A percentile compares a stretch with the other conserved stretches of the same genome.
Evolutionary conservation across 345 rosid species (phyloP).

Genomic region (Erucastrum elatum): DNA sequence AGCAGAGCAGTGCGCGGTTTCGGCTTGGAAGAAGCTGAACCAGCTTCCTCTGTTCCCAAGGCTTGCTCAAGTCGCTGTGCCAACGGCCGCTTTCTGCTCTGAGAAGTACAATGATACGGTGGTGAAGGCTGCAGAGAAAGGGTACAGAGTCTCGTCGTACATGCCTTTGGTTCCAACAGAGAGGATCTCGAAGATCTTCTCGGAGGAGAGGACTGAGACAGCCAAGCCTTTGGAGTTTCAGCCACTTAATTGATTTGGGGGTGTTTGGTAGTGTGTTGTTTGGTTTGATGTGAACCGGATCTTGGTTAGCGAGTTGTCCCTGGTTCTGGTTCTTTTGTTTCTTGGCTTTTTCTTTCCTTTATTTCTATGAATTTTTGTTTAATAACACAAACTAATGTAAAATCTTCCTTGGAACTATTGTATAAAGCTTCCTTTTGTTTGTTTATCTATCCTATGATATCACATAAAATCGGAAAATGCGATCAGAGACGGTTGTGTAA

Average conservation of each 20-base stretch:
- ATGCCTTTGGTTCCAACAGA: conserved; percentile 84
- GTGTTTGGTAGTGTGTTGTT: conserved; percentile 4
- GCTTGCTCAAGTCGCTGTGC: conserved; percentile 68
- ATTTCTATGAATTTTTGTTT: background rate
- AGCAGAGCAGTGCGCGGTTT: conserved; percentile 83
- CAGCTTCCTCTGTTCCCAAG: conserved; percentile 79
- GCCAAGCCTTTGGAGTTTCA: conserved; percentile 41
- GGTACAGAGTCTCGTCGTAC: conserved; percentile 70
- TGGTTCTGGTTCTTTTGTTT: conserved; percentile 30
- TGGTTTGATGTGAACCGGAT: conserved; percentile 21
- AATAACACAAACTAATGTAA: background rate
- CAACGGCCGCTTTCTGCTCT: conserved; percentile 74
- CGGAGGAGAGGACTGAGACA: conserved; percentile 34
- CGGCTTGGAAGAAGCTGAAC: conserved; percentile 82
- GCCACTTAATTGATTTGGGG: conserved; percentile 37
- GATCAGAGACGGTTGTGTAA: no score
- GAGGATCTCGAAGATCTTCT: conserved; percentile 75
- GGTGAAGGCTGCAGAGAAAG: conserved; percentile 66
- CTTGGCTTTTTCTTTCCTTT: background rate
- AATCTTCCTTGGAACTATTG: background rate
- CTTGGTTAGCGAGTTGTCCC: conserved; percentile 27
- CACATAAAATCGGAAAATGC: background rate
- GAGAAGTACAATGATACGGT: conserved; percentile 85
- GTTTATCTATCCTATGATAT: background rate
- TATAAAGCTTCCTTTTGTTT: background rate